Percentiles rank a stretch among this genome's conserved stretches.
Evolutionary conservation across 768 basidiomycete genomes (phyloP).

Genomic region (Filobasidium wieringae): DNA sequence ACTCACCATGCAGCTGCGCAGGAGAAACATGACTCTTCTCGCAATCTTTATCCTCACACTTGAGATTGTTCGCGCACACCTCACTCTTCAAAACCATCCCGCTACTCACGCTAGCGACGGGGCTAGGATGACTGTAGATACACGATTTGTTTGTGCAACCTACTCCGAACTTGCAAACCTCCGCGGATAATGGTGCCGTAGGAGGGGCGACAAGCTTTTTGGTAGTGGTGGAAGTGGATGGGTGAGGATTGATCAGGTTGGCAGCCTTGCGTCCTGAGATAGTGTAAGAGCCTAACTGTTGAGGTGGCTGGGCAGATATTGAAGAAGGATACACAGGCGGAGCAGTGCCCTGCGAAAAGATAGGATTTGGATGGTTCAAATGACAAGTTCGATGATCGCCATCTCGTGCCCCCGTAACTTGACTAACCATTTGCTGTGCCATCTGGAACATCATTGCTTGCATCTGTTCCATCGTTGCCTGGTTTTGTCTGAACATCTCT

Average conservation of each 20-base stretch:
- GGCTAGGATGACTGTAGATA: constrained; percentile 85
- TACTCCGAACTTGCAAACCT: constrained; percentile 77
- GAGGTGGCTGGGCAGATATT: constrained; percentile 10
- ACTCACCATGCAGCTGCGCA: constrained; percentile 58
- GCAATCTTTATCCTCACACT: constrained; percentile 89
- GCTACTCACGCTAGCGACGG: constrained; percentile 89
- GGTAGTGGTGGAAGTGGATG: constrained; percentile 11
- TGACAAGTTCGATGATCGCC: too few relatives aligned
- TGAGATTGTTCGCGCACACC: constrained; percentile 73
- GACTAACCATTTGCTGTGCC: constrained; percentile 28
- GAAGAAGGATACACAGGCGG: constrained; percentile 7
- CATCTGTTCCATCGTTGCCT: constrained; percentile 90
- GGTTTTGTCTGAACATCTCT: constrained; percentile 83
- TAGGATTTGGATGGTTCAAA: too few relatives aligned
- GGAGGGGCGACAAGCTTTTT: constrained; percentile 27
- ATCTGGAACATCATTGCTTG: constrained; percentile 56
- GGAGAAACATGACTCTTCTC: constrained; percentile 83
- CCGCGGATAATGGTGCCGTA: constrained; percentile 34
- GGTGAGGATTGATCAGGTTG: constrained; percentile 18
- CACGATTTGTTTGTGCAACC: constrained; percentile 87
- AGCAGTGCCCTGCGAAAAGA: background rate
- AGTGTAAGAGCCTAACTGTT: constrained; percentile 27
- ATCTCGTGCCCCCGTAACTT: constrained; percentile 9
- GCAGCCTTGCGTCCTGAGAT: constrained; percentile 18
- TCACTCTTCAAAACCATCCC: constrained; percentile 92